Evolutionary conservation across 257 asterid species (phyloP).

Genomic region (Salvia splendens): DNA sequence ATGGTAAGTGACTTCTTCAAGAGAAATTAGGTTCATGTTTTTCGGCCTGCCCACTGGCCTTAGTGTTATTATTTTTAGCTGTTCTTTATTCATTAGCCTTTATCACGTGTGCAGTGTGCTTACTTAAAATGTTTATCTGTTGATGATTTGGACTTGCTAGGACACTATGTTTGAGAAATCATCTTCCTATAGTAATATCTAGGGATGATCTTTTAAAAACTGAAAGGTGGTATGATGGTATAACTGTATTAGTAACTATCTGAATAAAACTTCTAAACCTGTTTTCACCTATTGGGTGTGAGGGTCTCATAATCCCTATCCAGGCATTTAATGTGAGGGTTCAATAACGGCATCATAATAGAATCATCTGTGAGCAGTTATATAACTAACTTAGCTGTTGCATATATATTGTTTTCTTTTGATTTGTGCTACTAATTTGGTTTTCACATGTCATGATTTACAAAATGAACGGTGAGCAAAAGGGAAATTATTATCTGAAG

Average conservation of each 20-base stretch:
- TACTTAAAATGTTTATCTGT: slow-evolving; percentile 11
- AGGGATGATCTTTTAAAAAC: background rate
- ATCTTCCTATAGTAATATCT: background rate
- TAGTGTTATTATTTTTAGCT: background rate
- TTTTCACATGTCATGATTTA: background rate
- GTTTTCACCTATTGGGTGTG: background rate
- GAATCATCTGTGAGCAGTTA: background rate
- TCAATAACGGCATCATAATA: slow-evolving; percentile 5
- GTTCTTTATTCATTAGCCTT: background rate
- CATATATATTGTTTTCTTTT: background rate
- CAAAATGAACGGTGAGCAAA: background rate
- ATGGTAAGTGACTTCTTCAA: slow-evolving; percentile 31
- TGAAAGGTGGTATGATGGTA: slow-evolving; percentile 4
- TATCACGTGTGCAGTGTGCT: slow-evolving; percentile 7
- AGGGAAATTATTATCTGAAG: slow-evolving; percentile 18
- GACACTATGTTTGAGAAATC: slow-evolving; percentile 17
- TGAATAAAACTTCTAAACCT: slow-evolving; percentile 17
- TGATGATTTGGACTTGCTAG: slow-evolving; percentile 5
- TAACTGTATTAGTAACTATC: background rate
- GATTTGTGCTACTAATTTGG: background rate
- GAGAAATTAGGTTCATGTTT: slow-evolving; percentile 6
- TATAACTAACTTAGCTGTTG: slow-evolving; percentile 1
- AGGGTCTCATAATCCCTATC: slow-evolving; percentile 21
- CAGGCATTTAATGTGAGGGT: slow-evolving; percentile 11
- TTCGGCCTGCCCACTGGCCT: background rate